These are phyloP conservation scores for Saccharum hybrid DNA, from an alignment of 202 grass and related monocot genomes.

Conservation along the genomic window DNA sequence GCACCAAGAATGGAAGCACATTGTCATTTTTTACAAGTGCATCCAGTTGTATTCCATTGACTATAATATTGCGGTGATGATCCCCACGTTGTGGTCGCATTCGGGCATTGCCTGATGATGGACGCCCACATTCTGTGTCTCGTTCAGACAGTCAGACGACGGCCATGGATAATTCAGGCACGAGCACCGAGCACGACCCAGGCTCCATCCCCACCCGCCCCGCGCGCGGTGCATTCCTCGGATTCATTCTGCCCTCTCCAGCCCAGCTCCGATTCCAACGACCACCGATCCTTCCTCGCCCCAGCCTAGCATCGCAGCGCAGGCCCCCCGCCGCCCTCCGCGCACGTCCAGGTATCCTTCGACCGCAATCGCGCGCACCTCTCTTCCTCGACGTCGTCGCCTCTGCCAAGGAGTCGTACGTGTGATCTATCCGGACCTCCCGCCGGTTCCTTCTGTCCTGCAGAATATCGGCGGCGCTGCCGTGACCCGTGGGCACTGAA, in stretches of 20 bases:
- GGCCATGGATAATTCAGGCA: too few species aligned
- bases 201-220: neutral
- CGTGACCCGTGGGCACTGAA: neutral
- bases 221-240: neutral
- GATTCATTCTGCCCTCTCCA: neutral
- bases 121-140: constrained; percentile 37
- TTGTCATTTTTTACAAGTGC: neutral
- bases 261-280: constrained; percentile 1
- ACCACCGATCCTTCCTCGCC: constrained; percentile 10
- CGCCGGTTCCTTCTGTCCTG: neutral
- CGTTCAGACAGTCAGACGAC: neutral
- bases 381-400: neutral
- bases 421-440: neutral
- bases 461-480: neutral
- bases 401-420: neutral
- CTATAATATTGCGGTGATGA: neutral
- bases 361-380: neutral
- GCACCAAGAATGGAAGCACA: too few species aligned
- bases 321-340: constrained; percentile 8
- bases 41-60: neutral
- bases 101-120: constrained; percentile 29
- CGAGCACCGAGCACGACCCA: neutral
- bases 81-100: constrained; percentile 1
- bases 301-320: constrained; percentile 12
- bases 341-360: constrained; percentile 37